Conservation (phyloP, 306 rosid species). For the Glycine latifolia region DNA sequence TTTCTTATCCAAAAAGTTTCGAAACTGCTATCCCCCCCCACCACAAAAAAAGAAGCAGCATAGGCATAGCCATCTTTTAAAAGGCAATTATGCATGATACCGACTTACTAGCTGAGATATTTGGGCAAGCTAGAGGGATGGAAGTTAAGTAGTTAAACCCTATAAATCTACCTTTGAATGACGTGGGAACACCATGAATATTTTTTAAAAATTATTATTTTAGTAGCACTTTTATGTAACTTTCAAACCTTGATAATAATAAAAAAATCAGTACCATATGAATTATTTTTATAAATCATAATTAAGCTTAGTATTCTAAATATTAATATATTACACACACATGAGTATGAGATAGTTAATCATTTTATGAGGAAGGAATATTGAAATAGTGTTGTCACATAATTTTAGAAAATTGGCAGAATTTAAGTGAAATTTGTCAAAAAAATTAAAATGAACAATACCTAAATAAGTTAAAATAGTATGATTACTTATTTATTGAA, state of each 20-base stretch:
- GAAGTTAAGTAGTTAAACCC: constrained; percentile 13
- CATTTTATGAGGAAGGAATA: too few relatives aligned
- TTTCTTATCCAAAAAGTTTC: neutral
- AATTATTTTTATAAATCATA: neutral
- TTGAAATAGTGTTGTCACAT: too few relatives aligned
- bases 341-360: too few relatives aligned
- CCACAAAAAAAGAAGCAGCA: too few relatives aligned
- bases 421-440: too few relatives aligned
- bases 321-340: too few relatives aligned
- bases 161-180: neutral
- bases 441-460: too few relatives aligned
- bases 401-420: too few relatives aligned
- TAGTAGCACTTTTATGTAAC: neutral
- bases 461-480: too few relatives aligned
- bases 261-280: too few relatives aligned
- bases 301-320: neutral
- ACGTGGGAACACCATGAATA: neutral
- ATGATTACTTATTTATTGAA: too few relatives aligned
- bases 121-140: neutral
- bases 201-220: neutral
- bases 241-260: neutral
- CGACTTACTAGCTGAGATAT: constrained; percentile 4
- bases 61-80: neutral
- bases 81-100: neutral
- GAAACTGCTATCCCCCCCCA: too few relatives aligned